phyloP scores from a whole-genome alignment of 495 filamentous ascomycete genomes.

The Talaromyces ruber region DNA sequence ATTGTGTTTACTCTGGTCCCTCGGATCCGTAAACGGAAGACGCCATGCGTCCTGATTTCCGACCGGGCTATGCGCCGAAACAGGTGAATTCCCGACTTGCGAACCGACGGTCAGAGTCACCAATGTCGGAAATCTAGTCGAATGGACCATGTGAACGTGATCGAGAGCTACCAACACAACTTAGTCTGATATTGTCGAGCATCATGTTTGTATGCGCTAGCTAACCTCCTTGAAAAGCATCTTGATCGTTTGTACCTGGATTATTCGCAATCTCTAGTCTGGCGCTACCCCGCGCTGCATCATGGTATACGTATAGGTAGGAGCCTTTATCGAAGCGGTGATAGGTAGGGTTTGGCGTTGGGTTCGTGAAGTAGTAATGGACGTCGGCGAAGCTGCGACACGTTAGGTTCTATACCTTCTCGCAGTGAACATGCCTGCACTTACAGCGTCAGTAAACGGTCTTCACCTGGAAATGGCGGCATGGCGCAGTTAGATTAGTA shows the following conservation, averaged over 20 bases:
- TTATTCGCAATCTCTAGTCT: conserved; percentile 84
- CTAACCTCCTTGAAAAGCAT: conserved; percentile 80
- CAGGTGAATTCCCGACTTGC: conserved; percentile 21
- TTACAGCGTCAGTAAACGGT: conserved; percentile 72
- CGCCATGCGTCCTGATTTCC: conserved; percentile 60
- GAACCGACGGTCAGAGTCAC: conserved; percentile 69
- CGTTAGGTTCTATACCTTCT: too few relatives aligned
- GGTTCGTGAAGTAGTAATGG: conserved; percentile 78
- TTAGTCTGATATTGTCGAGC: background rate
- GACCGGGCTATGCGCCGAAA: conserved; percentile 21
- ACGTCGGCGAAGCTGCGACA: conserved; percentile 69
- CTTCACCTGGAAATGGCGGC: conserved; percentile 72
- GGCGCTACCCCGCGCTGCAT: conserved; percentile 55
- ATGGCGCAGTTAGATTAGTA: conserved; percentile 35
- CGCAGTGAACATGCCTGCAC: too few relatives aligned
- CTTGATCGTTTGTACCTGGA: conserved; percentile 76
- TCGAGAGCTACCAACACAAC: conserved; percentile 44
- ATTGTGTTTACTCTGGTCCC: conserved; percentile 60
- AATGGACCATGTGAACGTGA: conserved; percentile 56
- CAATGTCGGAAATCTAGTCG: conserved; percentile 67
- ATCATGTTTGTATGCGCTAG: background rate
- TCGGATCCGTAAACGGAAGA: conserved; percentile 60
- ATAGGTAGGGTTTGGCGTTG: conserved; percentile 60
- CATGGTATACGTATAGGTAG: conserved; percentile 81
- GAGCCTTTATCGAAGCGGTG: conserved; percentile 87